Evolutionary conservation across 2,329 filamentous ascomycete species (phyloP).

Genomic region (Knufia fluminis): DNA sequence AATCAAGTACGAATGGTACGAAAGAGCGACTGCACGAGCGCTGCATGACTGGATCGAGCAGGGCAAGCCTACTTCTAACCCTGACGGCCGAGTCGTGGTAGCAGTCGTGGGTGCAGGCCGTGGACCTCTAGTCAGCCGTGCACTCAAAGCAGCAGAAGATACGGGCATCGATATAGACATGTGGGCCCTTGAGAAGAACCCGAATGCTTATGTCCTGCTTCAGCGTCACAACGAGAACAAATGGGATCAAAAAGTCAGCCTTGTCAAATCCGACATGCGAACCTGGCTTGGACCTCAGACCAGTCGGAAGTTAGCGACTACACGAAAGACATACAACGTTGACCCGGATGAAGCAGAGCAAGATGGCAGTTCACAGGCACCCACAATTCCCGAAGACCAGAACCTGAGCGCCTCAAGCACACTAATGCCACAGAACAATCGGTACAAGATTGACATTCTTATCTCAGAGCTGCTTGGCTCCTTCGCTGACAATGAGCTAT

Average conservation of each 20-base stretch:
- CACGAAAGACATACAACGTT: constrained; percentile 19
- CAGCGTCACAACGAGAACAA: constrained; percentile 71
- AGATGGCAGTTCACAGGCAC: constrained; percentile 27
- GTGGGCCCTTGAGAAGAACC: constrained; percentile 94
- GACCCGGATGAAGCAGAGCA: constrained; percentile 26
- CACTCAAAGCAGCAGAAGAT: constrained; percentile 66
- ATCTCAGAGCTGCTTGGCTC: constrained; percentile 91
- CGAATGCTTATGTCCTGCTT: constrained; percentile 89
- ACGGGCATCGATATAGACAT: constrained; percentile 72
- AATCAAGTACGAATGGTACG: constrained; percentile 95
- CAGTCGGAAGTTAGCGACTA: constrained; percentile 8
- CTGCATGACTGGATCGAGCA: constrained; percentile 68
- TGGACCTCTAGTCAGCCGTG: constrained; percentile 82
- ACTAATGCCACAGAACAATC: constrained; percentile 16
- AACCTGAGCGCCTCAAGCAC: constrained; percentile 11
- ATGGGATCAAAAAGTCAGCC: constrained; percentile 73
- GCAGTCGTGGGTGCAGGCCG: constrained; percentile 90
- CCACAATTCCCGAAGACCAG: constrained; percentile 19
- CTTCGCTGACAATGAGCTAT: constrained; percentile 94
- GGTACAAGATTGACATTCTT: constrained; percentile 65
- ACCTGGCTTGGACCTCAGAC: constrained; percentile 73
- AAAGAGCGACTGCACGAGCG: constrained; percentile 71
- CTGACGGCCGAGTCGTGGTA: constrained; percentile 64
- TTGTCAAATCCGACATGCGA: constrained; percentile 96
- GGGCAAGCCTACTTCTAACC: constrained; percentile 63